Evolutionary conservation across 2,329 filamentous ascomycete genomes (phyloP), one percentile per base, ranked within the genome.

Genomic region (Blastomyces gilchristii): DNA sequence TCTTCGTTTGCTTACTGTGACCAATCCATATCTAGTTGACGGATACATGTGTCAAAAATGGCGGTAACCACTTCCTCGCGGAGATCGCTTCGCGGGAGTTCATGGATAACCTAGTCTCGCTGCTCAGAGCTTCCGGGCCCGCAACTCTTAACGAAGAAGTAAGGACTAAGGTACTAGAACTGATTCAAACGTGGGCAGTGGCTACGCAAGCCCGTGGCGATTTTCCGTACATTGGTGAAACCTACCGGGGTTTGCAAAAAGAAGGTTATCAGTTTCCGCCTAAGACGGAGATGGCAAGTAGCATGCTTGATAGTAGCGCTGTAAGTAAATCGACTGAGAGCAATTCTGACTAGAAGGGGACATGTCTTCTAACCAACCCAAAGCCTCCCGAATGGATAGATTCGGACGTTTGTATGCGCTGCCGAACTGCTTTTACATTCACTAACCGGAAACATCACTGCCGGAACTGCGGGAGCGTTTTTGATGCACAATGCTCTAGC

Each of bases 391-490:
- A 99, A 77, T 99, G 94, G 94, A 87, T 87, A 60, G 94, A 99
- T 77, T 97, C 93, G 12, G 94, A 99, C 71, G 93, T 99, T 41
- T 99, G 94, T 75, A 97, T 99, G 91, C 88, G 94, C 73, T 99
- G 94, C 75, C 87, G 94, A 69, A 97, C 93, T 14, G 79, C 91
- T 22, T 99, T 99, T 71, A 97, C 91, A 58, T 97, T 99, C 72
- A 99, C 93, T 63, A 99, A 99, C 75, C 87, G 94, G 71, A 99
- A 97, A 74, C 94, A 99, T 73, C 94, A 99, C 75, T 99, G 94
- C 72, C 87, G 94, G 68, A 99, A 99, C 75, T 99, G 94, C 72
- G 94, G 94, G 60, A 96, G 94, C 76, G 94, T 96, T 71, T 99
- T 99, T 74, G 95, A 96, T 73, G 91, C 93, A 67, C 87, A 94